A percentile compares a stretch with the other conserved stretches of the same genome.
Evolutionary conservation across 108 stramenopile species (phyloP).

Genomic region (Nitzschia sp.): DNA sequence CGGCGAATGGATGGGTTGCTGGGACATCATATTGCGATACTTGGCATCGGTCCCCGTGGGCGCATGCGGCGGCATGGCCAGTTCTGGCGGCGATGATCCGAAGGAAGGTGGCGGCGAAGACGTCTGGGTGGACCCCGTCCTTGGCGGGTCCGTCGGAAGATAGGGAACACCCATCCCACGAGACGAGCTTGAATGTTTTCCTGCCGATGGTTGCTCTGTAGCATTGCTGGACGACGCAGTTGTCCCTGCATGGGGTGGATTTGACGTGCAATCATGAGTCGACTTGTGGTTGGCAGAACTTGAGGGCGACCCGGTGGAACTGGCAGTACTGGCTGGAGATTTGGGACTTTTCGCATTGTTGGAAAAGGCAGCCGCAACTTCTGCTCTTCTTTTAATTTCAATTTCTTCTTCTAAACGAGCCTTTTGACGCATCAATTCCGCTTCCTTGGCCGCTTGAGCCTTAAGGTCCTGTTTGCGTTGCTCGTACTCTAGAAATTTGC

Average conservation of each 20-base stretch:
- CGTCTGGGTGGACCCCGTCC: background rate
- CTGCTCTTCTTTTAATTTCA: background rate
- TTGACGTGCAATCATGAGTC: background rate
- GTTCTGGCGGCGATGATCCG: background rate
- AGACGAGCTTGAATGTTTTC: background rate
- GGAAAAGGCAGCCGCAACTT: background rate
- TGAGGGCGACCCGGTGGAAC: background rate
- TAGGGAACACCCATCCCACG: constrained; percentile 1
- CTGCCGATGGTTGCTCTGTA: background rate
- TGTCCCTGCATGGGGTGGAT: too few relatives aligned
- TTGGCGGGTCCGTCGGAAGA: constrained; percentile 10
- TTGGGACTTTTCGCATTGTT: background rate
- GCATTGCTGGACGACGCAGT: background rate
- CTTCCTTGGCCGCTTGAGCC: constrained; percentile 19
- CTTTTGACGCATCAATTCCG: background rate
- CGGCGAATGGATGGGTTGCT: background rate
- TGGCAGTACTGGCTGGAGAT: background rate
- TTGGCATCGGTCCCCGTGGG: constrained; percentile 34
- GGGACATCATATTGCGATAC: constrained; percentile 57
- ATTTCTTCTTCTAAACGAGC: constrained; percentile 8
- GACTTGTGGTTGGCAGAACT: background rate
- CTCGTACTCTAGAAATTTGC: constrained; percentile 35
- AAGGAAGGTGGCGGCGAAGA: background rate
- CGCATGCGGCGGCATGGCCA: constrained; percentile 5
- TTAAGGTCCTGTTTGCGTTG: constrained; percentile 25